Conservation (phyloP, 352 stramenopile species). For the Phytophthora idaei region DNA sequence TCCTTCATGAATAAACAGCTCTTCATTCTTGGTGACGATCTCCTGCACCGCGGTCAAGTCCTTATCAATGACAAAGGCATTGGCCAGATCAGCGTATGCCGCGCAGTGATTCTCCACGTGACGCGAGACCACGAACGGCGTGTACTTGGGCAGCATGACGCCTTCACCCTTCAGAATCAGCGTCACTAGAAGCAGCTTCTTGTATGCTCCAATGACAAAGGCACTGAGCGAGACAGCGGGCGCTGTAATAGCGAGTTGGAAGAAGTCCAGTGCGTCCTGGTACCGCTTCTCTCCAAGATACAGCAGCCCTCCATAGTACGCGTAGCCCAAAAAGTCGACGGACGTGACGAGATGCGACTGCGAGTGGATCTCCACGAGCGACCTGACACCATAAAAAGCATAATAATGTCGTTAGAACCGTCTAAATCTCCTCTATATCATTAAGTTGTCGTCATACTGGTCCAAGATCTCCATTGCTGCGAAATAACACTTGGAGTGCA, state of each 20-base stretch:
- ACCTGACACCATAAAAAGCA: constrained; percentile 37
- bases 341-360: constrained; percentile 54
- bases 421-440: background rate
- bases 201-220: constrained; percentile 85
- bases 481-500: constrained; percentile 82
- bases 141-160: constrained; percentile 78
- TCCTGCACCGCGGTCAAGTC: constrained; percentile 38
- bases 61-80: constrained; percentile 57
- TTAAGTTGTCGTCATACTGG: constrained; percentile 45
- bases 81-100: constrained; percentile 60
- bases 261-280: constrained; percentile 73
- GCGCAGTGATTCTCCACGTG: constrained; percentile 72
- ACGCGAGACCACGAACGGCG: constrained; percentile 75
- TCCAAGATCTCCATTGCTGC: constrained; percentile 69
- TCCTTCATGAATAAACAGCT: constrained; percentile 59
- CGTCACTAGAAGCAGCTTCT: constrained; percentile 77
- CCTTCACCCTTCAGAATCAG: constrained; percentile 63
- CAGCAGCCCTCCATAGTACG: constrained; percentile 83
- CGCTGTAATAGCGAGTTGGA: constrained; percentile 74
- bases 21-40: constrained; percentile 48
- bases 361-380: constrained; percentile 73
- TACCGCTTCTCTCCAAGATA: constrained; percentile 81
- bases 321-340: constrained; percentile 82
- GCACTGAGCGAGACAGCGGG: constrained; percentile 75
- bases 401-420: constrained; percentile 11